phyloP scores from a whole-genome alignment of 2,329 filamentous ascomycete genomes.

The Cryphonectria naterciae region DNA sequence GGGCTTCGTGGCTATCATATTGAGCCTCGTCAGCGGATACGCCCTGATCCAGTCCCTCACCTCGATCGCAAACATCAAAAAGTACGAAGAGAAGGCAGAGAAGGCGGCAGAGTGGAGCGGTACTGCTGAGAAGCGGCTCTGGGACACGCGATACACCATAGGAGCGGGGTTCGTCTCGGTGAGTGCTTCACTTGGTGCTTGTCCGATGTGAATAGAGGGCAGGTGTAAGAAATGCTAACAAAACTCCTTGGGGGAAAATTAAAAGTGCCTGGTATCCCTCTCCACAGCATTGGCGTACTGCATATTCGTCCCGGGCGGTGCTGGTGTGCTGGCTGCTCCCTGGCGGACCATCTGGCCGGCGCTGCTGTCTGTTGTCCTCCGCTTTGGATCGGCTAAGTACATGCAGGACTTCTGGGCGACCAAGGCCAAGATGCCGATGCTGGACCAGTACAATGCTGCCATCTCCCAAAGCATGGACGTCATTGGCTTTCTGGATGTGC shows the following conservation, averaged over 20 bases:
- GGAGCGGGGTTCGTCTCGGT: conserved; percentile 36
- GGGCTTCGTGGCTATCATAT: conserved; percentile 29
- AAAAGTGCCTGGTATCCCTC: conserved; percentile 26
- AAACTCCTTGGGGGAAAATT: not conserved
- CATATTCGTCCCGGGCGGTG: conserved; percentile 20
- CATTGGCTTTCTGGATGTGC: conserved; percentile 29
- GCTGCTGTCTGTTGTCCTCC: conserved; percentile 29
- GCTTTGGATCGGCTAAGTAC: conserved; percentile 31
- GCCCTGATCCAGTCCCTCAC: conserved; percentile 32
- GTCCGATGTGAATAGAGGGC: too few relatives aligned
- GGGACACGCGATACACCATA: conserved; percentile 37
- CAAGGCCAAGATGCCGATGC: conserved; percentile 36
- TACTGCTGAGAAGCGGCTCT: conserved; percentile 34
- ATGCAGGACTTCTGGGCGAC: conserved; percentile 37
- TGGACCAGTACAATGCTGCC: conserved; percentile 39
- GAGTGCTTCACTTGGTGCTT: conserved; percentile 7
- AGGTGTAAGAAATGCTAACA: not conserved
- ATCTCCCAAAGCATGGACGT: conserved; percentile 35
- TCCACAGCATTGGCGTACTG: conserved; percentile 23
- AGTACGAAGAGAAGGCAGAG: conserved; percentile 37
- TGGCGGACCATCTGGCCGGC: conserved; percentile 30
- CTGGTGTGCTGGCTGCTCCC: conserved; percentile 20
- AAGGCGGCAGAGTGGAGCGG: conserved; percentile 39
- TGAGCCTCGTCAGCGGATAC: conserved; percentile 33
- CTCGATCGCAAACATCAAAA: conserved; percentile 36